Base-by-base conservation (phyloP, 345 rosid genomes). In the Lepidium sativum region DNA sequence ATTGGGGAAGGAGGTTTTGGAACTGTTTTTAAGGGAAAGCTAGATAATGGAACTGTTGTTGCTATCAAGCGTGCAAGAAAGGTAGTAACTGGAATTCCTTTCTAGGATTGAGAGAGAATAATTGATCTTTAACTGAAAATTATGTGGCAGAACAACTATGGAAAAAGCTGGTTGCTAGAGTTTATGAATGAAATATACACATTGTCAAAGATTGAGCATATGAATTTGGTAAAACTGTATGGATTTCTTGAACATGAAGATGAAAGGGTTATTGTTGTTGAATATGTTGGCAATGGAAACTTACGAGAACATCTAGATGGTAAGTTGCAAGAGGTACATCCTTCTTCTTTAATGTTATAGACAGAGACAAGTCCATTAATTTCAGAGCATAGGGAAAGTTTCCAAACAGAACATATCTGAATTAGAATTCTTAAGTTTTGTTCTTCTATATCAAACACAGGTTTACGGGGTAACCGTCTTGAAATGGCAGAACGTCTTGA, bases 291-390 rank as follows among this genome's bases (percentile, higher is more conserved):
- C 70, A 83, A 89, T 55, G 97, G 97, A 55, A 92, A 67, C 56
- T 83, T 92, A 52, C 66, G 96, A 69, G 90, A 92, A 67, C 95
- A 87, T 83, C 83, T 92, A 9, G 94, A 89, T 72, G 87, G 98
- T 92, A 77, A 82, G 92, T 76, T 48, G n/a, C 49, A 39, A 68
- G 16, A 66, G 55, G 32, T 66, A 43, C 47, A 53, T 60, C 25
- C 48, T 48, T 59, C 61, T 65, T 34, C 68, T 54, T 32, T 35
- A 14, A 23, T 23, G 53, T 48, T 6, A 17, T 34, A 53, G 14
- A 34, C 13, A 14, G n/a, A 41, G 25, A 17, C 15, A 14, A 25
- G 5, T 31, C 13, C 0, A 29, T 6, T 13, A 52, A 4, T 12
- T 27, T 47, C 10, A 34, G 13, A 54, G 18, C 18, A 57, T 11